phyloP scores from a whole-genome alignment of 306 rosid species.

The Vigna nakashimae region DNA sequence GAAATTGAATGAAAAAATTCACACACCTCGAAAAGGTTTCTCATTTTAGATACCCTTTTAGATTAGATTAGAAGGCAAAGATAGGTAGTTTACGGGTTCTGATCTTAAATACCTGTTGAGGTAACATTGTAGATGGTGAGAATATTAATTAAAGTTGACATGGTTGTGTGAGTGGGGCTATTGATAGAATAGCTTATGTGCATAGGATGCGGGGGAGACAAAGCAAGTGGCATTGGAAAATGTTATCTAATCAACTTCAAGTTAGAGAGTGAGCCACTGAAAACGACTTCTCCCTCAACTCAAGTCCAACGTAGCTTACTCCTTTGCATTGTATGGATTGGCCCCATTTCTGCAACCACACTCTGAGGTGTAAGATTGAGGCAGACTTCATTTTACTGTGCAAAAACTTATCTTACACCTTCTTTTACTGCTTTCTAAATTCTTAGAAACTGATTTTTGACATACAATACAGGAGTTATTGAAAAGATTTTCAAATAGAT shows the following conservation, averaged over 20 bases:
- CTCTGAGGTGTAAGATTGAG: not conserved
- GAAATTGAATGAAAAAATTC: too few species aligned
- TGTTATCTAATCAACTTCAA: not conserved
- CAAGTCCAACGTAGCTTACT: not conserved
- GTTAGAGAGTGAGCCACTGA: not conserved
- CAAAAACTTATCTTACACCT: not conserved
- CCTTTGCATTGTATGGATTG: not conserved
- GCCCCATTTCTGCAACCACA: constrained; percentile 1
- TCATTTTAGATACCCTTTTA: constrained; percentile 17
- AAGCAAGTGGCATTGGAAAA: not conserved
- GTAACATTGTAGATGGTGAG: not conserved
- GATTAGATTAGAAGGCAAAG: not conserved
- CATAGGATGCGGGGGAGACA: constrained; percentile 26
- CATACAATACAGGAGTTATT: too few species aligned
- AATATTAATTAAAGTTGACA: constrained; percentile 3
- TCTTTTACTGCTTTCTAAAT: too few species aligned
- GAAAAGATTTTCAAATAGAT: too few species aligned
- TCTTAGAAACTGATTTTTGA: too few species aligned
- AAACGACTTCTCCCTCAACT: constrained; percentile 11
- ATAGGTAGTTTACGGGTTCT: not conserved
- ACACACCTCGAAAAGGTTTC: not conserved
- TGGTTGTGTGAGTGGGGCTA: constrained; percentile 6
- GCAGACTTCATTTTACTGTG: too few species aligned
- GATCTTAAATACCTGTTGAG: not conserved
- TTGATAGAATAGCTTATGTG: constrained; percentile 15